Base-by-base conservation (phyloP, 208 protist genomes). In the Porcisia deanei region DNA sequence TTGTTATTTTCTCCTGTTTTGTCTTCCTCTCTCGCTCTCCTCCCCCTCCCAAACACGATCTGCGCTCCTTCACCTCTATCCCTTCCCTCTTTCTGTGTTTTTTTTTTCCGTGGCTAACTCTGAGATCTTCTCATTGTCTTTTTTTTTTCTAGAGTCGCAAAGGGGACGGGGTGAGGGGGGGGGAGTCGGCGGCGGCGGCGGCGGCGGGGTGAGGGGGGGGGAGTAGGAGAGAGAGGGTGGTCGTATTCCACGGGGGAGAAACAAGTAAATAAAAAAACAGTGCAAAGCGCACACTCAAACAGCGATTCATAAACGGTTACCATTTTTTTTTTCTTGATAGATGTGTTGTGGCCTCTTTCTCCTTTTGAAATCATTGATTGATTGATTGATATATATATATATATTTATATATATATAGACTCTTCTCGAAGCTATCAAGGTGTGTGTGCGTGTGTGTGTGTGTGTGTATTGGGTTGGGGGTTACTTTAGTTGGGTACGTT, bases 371-470 rank as follows among this genome's bases (percentile, higher is more conserved):
- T 30, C 30, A 30, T 30, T 30, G 30, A 30, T 30, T 30, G 0
- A 30, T 30, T 30, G 30, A 30, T 30, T 30, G 30, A 30, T 30
- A 30, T 58, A 34, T 25, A 7, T 41, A 18, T 71, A 25, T 25
- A 20, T 41, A 18, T 71, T 0, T 25, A 20, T 52, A 55, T 57
- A 4, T 30, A 20, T 3, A 25, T 47, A 45, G 43, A 39, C 0
- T 34, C 25, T 20, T 37, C 37, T 12, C 30, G 30, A 30, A 30
- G 10, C 3, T n/a, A 30, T n/a, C 59, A 41, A 1, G 30, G 59
- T 64, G 12, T 41, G 59, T 64, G 16, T 43, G 59, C 18, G n/a
- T 64, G 59, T 41, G 60, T 65, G 60, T 41, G 60, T 65, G 60
- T 64, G 60, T 43, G 34, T 37, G 39, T 45, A 22, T 39, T 60